Percentiles rank a stretch among this genome's conserved stretches.
phyloP scores from a whole-genome alignment of 1,284 basidiomycete genomes.

The Pisolithus thermaeus region DNA sequence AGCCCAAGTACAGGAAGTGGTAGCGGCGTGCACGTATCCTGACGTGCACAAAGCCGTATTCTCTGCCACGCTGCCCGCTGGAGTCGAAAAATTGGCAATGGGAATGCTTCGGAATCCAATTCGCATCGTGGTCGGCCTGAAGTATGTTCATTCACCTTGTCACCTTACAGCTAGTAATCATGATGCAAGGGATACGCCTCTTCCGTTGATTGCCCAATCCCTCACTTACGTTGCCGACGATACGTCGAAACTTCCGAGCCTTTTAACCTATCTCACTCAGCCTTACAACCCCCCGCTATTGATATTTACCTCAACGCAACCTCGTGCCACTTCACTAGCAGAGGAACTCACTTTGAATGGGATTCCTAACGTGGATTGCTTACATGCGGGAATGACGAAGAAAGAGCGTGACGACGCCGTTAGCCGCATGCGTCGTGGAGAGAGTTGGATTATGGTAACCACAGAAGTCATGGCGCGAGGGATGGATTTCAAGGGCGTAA shows the following conservation, averaged over 20 bases:
- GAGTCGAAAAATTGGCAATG: slow-evolving; percentile 84
- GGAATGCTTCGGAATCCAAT: slow-evolving; percentile 80
- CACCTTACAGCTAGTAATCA: slow-evolving; percentile 2
- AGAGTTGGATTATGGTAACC: slow-evolving; percentile 89
- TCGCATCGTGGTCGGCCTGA: slow-evolving; percentile 89
- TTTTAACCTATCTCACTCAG: slow-evolving; percentile 71
- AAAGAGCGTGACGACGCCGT: slow-evolving; percentile 86
- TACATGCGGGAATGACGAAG: slow-evolving; percentile 86
- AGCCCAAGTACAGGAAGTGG: slow-evolving; percentile 83
- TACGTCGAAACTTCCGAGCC: slow-evolving; percentile 84
- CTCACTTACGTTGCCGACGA: slow-evolving; percentile 92
- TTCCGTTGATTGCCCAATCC: slow-evolving; percentile 78
- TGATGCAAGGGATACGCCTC: slow-evolving; percentile 73
- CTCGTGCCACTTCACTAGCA: slow-evolving; percentile 85
- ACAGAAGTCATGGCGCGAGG: slow-evolving; percentile 96
- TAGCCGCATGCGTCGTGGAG: slow-evolving; percentile 78
- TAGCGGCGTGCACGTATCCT: slow-evolving; percentile 74
- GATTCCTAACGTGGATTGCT: slow-evolving; percentile 83
- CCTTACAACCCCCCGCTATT: slow-evolving; percentile 92
- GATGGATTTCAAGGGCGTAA: slow-evolving; percentile 95
- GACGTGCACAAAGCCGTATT: slow-evolving; percentile 85
- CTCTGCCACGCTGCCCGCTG: slow-evolving; percentile 90
- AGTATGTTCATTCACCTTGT: slow-evolving; percentile 48
- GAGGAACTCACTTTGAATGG: slow-evolving; percentile 83
- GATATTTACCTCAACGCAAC: slow-evolving; percentile 91